These are phyloP conservation scores for Saturnispora ahearnii DNA, from an alignment of 805 yeast genomes.

Conservation along the genomic window DNA sequence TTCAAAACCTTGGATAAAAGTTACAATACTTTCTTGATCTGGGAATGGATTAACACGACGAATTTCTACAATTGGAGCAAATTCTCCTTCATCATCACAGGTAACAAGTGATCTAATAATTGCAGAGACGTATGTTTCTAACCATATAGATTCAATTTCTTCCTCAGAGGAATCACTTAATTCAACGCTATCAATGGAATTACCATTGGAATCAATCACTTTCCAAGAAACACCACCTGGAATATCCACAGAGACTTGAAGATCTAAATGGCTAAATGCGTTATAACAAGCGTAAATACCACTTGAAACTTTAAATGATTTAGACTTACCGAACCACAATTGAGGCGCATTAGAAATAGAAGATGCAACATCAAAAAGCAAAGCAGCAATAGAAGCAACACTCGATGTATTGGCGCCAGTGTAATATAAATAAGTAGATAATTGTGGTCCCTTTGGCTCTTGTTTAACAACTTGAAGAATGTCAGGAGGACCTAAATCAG, in stretches of 20 bases:
- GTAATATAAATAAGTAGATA: constrained; percentile 58
- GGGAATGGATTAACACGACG: constrained; percentile 73
- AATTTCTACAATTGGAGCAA: constrained; percentile 66
- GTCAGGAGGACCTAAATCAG: constrained; percentile 69
- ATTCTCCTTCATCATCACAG: constrained; percentile 59
- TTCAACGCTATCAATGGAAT: constrained; percentile 30
- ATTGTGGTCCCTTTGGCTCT: constrained; percentile 13
- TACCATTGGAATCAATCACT: constrained; percentile 44
- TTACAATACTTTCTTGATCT: constrained; percentile 35
- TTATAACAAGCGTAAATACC: constrained; percentile 63
- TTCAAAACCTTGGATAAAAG: constrained; percentile 59
- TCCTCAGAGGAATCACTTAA: constrained; percentile 1
- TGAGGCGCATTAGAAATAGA: constrained; percentile 55
- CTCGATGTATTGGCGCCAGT: constrained; percentile 71
- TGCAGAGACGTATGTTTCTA: constrained; percentile 58
- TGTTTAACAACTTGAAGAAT: constrained; percentile 41
- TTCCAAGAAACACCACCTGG: constrained; percentile 64
- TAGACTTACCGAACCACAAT: constrained; percentile 72
- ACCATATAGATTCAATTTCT: constrained; percentile 46
- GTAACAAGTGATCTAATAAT: constrained; percentile 66
- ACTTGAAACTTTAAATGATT: constrained; percentile 60
- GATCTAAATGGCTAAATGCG: constrained; percentile 52
- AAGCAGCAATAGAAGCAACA: constrained; percentile 71
- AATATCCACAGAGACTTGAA: constrained; percentile 61
- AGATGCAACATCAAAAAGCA: constrained; percentile 57